Evolutionary conservation across 1,284 basidiomycete genomes (phyloP), one percentile per base, ranked within the genome.

Genomic region (Vanrija sp.): DNA sequence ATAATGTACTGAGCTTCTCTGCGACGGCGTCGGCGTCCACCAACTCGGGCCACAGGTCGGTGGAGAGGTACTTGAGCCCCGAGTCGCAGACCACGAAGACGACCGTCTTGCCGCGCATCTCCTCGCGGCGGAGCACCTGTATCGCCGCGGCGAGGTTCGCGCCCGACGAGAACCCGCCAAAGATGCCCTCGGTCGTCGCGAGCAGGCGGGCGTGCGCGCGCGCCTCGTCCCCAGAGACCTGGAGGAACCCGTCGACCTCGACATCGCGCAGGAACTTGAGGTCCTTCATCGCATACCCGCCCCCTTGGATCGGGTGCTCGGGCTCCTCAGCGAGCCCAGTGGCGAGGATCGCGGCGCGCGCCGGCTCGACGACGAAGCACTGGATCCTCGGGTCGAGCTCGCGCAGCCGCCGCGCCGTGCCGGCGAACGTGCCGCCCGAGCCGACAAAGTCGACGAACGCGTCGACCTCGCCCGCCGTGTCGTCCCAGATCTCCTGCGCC

Each of bases 21-120:
- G 60, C 53, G 1, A 72, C 41, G 5, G 68, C 71, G 9, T 69
- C 72, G 8, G 69, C 67, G 57, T 74, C 70, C 2, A 9, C 5
- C 36, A 47, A 10, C 10, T 47, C 46, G 3, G 46, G 37, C 46
- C 46, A 47, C 3, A 47, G 46, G 14, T 47, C 46, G 7, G 46
- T 47, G 6, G 46, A 47, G 16, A 47, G 24, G n/a, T 47, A 47
- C 46, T 47, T 47, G 4, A 47, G 23, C 7, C 46, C 46, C 15
- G 46, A 47, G 37, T 47, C 46, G 23, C 46, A 47, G 16, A 47
- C 24, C 10, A 47, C n/a, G 10, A 47, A 39, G 2, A 23, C 46
- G 9, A 47, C 15, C 15, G 46, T 47, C 46, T 41, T 47, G 37
- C 46, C 46, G n/a, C 9, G 14, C 46, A 47, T 47, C n/a, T 47